A percentile compares a stretch with the other conserved stretches of the same genome.
These are phyloP conservation scores for Chlamydomonas applanata DNA, from an alignment of 139 green algal genomes.

Conservation along the genomic window DNA sequence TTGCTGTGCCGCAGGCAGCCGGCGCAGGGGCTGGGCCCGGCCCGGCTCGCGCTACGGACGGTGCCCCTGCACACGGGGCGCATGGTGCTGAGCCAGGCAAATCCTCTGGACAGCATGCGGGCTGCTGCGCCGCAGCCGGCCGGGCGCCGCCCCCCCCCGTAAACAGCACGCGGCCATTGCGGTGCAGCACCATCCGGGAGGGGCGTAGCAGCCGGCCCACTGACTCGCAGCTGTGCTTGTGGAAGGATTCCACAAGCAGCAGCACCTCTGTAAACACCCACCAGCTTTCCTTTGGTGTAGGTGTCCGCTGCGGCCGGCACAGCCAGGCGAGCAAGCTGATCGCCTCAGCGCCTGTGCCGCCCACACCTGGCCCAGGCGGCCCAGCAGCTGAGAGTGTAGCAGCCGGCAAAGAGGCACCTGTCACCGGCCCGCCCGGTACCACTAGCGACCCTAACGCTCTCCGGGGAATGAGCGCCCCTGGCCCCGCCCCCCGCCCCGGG, in stretches of 20 bases:
- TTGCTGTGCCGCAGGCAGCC: too few relatives aligned
- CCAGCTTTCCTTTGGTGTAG: slow-evolving; percentile 46
- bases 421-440: not conserved
- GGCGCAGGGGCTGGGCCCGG: too few relatives aligned
- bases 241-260: slow-evolving; percentile 4
- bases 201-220: slow-evolving; percentile 16
- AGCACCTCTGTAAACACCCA: slow-evolving; percentile 64
- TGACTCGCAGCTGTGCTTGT: not conserved
- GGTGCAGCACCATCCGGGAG: slow-evolving; percentile 27
- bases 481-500: too few relatives aligned
- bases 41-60: too few relatives aligned
- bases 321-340: slow-evolving; percentile 32
- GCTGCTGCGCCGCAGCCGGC: not conserved
- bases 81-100: too few relatives aligned
- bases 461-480: too few relatives aligned
- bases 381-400: not conserved
- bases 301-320: slow-evolving; percentile 18
- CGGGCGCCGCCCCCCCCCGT: not conserved
- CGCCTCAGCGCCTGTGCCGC: not conserved
- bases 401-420: not conserved
- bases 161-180: slow-evolving; percentile 25
- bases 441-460: too few relatives aligned
- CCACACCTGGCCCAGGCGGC: not conserved
- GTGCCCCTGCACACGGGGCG: too few relatives aligned
- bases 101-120: too few relatives aligned